phyloP scores from a whole-genome alignment of 2,329 filamentous ascomycete genomes.

The Paecilomyces formosus region DNA sequence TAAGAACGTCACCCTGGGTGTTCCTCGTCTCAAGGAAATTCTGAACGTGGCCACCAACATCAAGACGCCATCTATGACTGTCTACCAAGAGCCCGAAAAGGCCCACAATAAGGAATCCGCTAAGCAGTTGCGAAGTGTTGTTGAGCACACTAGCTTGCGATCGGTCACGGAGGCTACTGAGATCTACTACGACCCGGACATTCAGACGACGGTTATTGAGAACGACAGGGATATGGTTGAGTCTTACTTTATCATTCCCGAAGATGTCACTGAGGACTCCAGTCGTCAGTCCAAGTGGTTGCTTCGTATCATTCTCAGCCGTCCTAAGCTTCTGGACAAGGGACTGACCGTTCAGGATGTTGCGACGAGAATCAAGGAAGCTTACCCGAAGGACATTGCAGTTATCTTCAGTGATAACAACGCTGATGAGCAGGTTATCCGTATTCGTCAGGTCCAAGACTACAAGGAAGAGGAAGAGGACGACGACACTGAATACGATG shows the following conservation, averaged over 20 bases:
- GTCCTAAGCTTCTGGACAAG: constrained; percentile 88
- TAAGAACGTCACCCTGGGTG: constrained; percentile 98
- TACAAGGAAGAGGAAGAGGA: constrained; percentile 69
- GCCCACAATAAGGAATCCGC: constrained; percentile 66
- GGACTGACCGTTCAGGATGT: constrained; percentile 87
- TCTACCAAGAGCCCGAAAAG: constrained; percentile 64
- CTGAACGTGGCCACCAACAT: constrained; percentile 96
- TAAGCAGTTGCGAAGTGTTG: constrained; percentile 76
- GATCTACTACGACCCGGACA: constrained; percentile 94
- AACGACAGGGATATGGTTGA: constrained; percentile 92
- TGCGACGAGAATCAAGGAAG: constrained; percentile 78
- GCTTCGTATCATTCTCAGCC: constrained; percentile 84
- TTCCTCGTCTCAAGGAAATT: constrained; percentile 98
- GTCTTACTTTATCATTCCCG: constrained; percentile 90
- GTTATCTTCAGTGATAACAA: constrained; percentile 98
- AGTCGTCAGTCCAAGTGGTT: constrained; percentile 83
- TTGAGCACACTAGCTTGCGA: constrained; percentile 90
- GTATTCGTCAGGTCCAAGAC: constrained; percentile 70
- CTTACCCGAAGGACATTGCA: constrained; percentile 76
- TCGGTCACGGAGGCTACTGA: constrained; percentile 88
- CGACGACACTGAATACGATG: constrained; percentile 72
- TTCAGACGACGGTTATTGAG: constrained; percentile 75
- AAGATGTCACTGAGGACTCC: constrained; percentile 61
- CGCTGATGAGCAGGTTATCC: constrained; percentile 88
- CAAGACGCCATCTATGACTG: constrained; percentile 96